Evolutionary conservation across 495 filamentous ascomycete species (phyloP), one percentile per base, ranked within the genome.

Genomic region (Aspergillus indologenus): DNA sequence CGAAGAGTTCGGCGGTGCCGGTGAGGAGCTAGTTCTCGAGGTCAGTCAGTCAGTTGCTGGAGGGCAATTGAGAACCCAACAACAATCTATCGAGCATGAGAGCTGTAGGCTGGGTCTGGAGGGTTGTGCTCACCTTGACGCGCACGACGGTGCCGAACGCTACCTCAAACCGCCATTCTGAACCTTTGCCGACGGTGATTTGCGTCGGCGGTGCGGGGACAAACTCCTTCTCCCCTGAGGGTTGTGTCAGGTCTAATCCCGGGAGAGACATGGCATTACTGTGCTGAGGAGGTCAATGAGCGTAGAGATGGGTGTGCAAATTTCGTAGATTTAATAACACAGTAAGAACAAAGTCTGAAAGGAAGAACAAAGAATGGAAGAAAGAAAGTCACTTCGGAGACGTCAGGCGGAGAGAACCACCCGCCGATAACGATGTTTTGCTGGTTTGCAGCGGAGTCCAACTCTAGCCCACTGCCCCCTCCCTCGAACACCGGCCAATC

Each of bases 131-230:
- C 69, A 86, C 86, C 71, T 82, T 87, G 53, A 87, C 80, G 63
- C 81, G 78, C 43, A 92, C 73, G 18, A 77, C 83, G 18, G 80
- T 77, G 12, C 81, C 80, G 67, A 85, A 87, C 23, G 88, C 83
- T 26, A 95, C 89, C 66, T 96, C 89, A 78, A 98, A 98, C 57
- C 94, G 85, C 87, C 90, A 98, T 81, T 98, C 94, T 4, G 80
- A 79, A 46, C 77, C 77, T 21, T 76, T 71, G 21, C 71, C 68
- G 55, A 87, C 66, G 49, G 52, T 67, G 61, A 79, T 71, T 53
- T 77, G 77, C 20, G 77, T 71, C 34, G 77, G 77, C 54, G 73
- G 75, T 46, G 73, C 74, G 60, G 69, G 57, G 42, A 62, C 69
- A 56, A 70, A 70, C 20, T 71, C 67, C 53, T 69, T 72, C 24